A percentile compares a stretch with the other conserved stretches of the same genome.
These are phyloP conservation scores for Umbelopsis sp. DNA, from an alignment of 371 early-diverging fungal species.

Conservation along the genomic window DNA sequence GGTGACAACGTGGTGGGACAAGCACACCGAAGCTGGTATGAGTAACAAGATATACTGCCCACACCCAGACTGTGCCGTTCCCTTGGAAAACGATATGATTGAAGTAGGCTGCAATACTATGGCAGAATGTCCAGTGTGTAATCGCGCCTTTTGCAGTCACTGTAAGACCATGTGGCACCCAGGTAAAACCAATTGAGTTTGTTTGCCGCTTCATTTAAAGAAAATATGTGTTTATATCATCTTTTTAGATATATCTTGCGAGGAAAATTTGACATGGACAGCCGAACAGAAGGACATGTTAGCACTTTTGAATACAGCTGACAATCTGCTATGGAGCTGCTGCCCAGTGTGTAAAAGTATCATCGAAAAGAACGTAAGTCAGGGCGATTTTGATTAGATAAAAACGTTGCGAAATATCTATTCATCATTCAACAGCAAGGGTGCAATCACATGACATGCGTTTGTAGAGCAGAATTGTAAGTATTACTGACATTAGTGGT, in stretches of 20 bases:
- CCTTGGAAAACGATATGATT: background rate
- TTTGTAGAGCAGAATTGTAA: conserved; percentile 3
- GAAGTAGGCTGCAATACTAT: background rate
- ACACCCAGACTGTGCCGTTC: conserved; percentile 5
- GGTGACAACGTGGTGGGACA: background rate
- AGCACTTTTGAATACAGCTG: background rate
- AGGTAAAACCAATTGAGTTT: background rate
- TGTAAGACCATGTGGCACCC: conserved; percentile 9
- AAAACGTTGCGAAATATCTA: background rate
- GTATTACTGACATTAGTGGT: background rate
- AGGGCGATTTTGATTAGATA: background rate
- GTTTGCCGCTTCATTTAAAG: too few relatives aligned
- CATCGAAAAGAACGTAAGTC: background rate
- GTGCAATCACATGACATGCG: conserved; percentile 12
- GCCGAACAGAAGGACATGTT: background rate
- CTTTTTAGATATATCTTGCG: background rate
- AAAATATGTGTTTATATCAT: background rate
- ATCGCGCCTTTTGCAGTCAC: background rate
- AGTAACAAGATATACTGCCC: conserved; percentile 12
- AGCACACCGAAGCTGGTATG: conserved; percentile 7
- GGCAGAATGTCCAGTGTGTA: conserved; percentile 11
- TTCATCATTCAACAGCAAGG: background rate
- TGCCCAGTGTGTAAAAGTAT: conserved; percentile 7
- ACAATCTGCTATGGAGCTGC: background rate
- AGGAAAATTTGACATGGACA: background rate